phyloP scores from a whole-genome alignment of 495 filamentous ascomycete genomes.

The Xylaria venustula region DNA sequence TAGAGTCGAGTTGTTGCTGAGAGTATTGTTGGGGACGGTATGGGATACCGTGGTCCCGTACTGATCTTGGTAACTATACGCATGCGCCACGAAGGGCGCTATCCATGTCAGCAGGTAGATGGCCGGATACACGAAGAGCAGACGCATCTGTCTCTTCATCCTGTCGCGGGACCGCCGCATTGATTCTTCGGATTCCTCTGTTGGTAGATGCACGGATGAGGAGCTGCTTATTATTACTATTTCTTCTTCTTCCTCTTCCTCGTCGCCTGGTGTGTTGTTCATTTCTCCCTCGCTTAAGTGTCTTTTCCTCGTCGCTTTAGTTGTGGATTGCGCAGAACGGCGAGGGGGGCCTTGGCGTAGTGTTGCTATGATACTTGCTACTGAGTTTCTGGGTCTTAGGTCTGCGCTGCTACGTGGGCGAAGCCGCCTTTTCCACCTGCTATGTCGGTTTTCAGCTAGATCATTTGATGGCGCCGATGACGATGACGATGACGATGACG shows the following conservation, averaged over 20 bases:
- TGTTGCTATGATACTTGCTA: slow-evolving; percentile 22
- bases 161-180: slow-evolving; percentile 45
- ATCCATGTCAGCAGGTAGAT: slow-evolving; percentile 73
- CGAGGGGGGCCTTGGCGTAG: slow-evolving; percentile 27
- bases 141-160: slow-evolving; percentile 64
- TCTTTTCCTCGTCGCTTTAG: too few species aligned
- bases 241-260: neutral
- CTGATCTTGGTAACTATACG: slow-evolving; percentile 56
- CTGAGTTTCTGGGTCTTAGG: neutral
- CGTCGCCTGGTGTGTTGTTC: neutral
- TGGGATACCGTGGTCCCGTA: slow-evolving; percentile 15
- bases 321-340: too few species aligned
- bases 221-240: slow-evolving; percentile 2
- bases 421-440: neutral
- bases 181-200: slow-evolving; percentile 21
- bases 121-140: slow-evolving; percentile 70
- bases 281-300: too few species aligned
- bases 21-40: neutral
- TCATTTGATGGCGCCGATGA: too few species aligned
- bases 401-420: neutral
- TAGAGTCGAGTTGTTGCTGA: slow-evolving; percentile 6
- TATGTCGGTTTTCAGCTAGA: too few species aligned
- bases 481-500: too few species aligned
- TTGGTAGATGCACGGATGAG: slow-evolving; percentile 19
- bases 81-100: slow-evolving; percentile 64